These are phyloP conservation scores for Aphanomyces astaci DNA, from an alignment of 352 stramenopile species.

Conservation along the genomic window DNA sequence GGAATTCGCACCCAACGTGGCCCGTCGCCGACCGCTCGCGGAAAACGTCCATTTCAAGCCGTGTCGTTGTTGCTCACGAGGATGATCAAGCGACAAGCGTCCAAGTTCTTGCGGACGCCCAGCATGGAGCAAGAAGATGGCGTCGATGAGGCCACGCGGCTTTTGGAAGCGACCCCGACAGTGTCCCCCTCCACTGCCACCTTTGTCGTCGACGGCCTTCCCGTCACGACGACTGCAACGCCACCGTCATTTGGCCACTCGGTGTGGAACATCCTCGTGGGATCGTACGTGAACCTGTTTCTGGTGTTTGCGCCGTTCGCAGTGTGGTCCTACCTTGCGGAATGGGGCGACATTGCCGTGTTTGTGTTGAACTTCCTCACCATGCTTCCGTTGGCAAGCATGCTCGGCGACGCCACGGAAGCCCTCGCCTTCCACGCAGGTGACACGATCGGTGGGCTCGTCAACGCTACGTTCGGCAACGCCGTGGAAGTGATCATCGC, in stretches of 20 bases:
- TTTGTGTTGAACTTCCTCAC: conserved; percentile 96
- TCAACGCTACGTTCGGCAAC: conserved; percentile 98
- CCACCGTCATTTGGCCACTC: conserved; percentile 31
- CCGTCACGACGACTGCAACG: neutral
- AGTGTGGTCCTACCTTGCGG: conserved; percentile 45
- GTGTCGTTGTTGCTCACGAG: neutral
- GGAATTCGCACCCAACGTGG: neutral
- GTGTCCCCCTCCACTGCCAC: neutral
- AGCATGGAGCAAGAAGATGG: neutral
- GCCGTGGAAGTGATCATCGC: conserved; percentile 95
- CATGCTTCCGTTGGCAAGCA: conserved; percentile 92
- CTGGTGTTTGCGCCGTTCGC: conserved; percentile 50
- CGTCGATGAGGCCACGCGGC: neutral
- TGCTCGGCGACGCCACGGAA: conserved; percentile 96
- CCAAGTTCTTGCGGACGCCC: neutral
- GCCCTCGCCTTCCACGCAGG: conserved; percentile 94
- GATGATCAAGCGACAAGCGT: conserved; percentile 14
- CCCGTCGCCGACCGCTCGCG: no score
- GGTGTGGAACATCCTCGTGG: conserved; percentile 40
- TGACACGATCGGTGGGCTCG: conserved; percentile 94
- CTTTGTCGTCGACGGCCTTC: neutral
- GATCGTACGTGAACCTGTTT: conserved; percentile 64
- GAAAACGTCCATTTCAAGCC: no score
- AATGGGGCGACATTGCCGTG: conserved; percentile 70
- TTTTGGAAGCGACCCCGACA: neutral